Conservation (phyloP, 106 monocot genomes). For the Hemerocallis citrina region DNA sequence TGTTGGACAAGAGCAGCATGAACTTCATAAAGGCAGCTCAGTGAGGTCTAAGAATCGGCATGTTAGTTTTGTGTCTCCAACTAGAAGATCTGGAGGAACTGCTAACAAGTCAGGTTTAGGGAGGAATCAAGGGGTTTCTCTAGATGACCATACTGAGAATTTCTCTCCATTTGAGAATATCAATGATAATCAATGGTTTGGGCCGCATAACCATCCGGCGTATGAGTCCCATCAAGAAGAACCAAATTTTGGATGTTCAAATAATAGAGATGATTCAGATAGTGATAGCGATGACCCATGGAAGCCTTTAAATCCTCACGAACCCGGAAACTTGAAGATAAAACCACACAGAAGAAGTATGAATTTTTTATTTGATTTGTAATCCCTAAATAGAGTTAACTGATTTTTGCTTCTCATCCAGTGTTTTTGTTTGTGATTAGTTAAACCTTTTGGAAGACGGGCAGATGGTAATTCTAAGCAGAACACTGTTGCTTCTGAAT, state of each 20-base stretch:
- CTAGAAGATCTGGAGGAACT: slow-evolving; percentile 34
- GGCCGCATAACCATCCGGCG: slow-evolving; percentile 14
- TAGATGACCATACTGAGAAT: slow-evolving; percentile 16
- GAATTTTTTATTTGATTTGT: slow-evolving; percentile 1
- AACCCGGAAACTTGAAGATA: slow-evolving; percentile 74
- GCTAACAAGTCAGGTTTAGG: slow-evolving; percentile 26
- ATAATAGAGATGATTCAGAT: slow-evolving; percentile 44
- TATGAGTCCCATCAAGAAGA: slow-evolving; percentile 27
- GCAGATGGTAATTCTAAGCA: slow-evolving; percentile 15
- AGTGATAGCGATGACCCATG: slow-evolving; percentile 67
- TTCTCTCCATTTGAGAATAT: slow-evolving; percentile 18
- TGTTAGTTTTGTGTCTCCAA: slow-evolving; percentile 36
- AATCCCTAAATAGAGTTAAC: background rate
- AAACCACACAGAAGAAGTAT: slow-evolving; percentile 73
- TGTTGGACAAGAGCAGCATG: slow-evolving; percentile 23
- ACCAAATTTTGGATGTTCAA: slow-evolving; percentile 26
- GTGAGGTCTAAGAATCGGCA: slow-evolving; percentile 30
- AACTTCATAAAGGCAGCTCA: slow-evolving; percentile 22
- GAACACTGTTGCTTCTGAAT: slow-evolving; percentile 32
- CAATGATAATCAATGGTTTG: slow-evolving; percentile 17
- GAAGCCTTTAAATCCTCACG: slow-evolving; percentile 95
- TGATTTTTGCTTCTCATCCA: background rate
- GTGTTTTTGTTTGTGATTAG: slow-evolving; percentile 28
- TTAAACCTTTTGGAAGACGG: slow-evolving; percentile 38
- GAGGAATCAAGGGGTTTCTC: slow-evolving; percentile 20